Evolutionary conservation across 768 basidiomycete genomes (phyloP).

Genomic region (Pleurotus sapidus): DNA sequence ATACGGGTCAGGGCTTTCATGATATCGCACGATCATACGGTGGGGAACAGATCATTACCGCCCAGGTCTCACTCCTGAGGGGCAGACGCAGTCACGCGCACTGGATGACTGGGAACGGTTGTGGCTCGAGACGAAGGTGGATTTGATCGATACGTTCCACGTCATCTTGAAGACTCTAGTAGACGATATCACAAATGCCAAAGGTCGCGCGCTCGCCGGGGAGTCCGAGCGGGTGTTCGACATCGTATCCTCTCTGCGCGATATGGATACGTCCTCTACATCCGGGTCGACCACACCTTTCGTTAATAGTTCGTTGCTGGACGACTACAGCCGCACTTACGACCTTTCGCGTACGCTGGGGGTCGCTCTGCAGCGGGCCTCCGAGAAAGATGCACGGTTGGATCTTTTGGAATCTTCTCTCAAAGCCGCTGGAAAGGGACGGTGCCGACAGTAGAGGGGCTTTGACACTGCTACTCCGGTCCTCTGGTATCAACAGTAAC

Average conservation of each 20-base stretch:
- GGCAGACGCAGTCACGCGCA: constrained; percentile 22
- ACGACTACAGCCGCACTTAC: constrained; percentile 72
- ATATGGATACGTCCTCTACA: constrained; percentile 26
- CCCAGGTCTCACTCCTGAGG: constrained; percentile 19
- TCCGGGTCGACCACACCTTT: constrained; percentile 43
- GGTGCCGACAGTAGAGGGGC: constrained; percentile 44
- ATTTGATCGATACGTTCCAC: constrained; percentile 69
- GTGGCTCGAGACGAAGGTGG: constrained; percentile 73
- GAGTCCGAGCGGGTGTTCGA: constrained; percentile 56
- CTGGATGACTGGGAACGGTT: constrained; percentile 68
- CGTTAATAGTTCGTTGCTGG: constrained; percentile 63
- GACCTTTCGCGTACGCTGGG: constrained; percentile 51
- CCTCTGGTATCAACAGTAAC: constrained; percentile 43
- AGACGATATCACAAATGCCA: constrained; percentile 39
- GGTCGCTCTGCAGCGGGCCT: constrained; percentile 37
- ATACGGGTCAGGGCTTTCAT: constrained; percentile 58
- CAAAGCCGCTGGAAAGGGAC: constrained; percentile 35
- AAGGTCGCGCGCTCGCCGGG: constrained; percentile 37
- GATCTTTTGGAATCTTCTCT: constrained; percentile 56
- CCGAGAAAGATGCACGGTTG: constrained; percentile 55
- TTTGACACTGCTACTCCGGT: constrained; percentile 61
- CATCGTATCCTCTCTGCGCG: constrained; percentile 56
- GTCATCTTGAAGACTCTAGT: constrained; percentile 49
- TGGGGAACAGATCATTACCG: constrained; percentile 34
- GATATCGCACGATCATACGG: constrained; percentile 61